Base-by-base conservation (phyloP, 1,284 basidiomycete genomes). In the Tetrapyrgos nigripes region DNA sequence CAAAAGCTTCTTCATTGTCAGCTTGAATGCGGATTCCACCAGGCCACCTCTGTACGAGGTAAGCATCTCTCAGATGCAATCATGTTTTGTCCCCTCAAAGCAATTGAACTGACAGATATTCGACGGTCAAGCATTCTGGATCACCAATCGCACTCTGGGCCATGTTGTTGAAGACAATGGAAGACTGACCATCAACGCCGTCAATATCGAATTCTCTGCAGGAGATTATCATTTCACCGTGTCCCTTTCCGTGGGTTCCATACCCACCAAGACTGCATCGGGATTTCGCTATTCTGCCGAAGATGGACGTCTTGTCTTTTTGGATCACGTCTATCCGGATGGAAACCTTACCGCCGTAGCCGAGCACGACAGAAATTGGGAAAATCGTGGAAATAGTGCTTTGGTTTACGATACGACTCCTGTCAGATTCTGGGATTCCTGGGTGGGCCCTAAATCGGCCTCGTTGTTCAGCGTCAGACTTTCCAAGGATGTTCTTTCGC, bases 341-440 rank as follows among this genome's bases (percentile, higher is more conserved):
- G 88, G 87, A 2, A 83, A 91, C 59, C 76, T 96, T 44, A 83
- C 79, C 35, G 79, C 83, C 5, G 87, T 88, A 14, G 83, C 79
- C 58, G 79, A 84, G 60, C 80, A 89, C 61, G 92, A 96, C 68
- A 78, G 88, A 64, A 79, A 76, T 47, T 93, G 86, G 77, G 86
- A 88, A 58, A 81, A 85, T 55, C 81, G 92, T 11, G 92, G 92
- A 4, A 84, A 87, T 62, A 82, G 83, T 1, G 94, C 91, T 1
- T 78, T 83, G 64, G 91, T 96, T 0, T 97, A 91, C 70, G 93
- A 97, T 64, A 77, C 83, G 57, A 78, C 81, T 2, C 91, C 83
- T 63, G 85, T 86, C 35, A 81, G 94, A 24, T 94, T 96, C 64
- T 97, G 95, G 95, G 94, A 96, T 73, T 88, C 85, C 4, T 96